These are phyloP conservation scores for Mycena alexandri DNA, from an alignment of 768 basidiomycete species.

Conservation along the genomic window DNA sequence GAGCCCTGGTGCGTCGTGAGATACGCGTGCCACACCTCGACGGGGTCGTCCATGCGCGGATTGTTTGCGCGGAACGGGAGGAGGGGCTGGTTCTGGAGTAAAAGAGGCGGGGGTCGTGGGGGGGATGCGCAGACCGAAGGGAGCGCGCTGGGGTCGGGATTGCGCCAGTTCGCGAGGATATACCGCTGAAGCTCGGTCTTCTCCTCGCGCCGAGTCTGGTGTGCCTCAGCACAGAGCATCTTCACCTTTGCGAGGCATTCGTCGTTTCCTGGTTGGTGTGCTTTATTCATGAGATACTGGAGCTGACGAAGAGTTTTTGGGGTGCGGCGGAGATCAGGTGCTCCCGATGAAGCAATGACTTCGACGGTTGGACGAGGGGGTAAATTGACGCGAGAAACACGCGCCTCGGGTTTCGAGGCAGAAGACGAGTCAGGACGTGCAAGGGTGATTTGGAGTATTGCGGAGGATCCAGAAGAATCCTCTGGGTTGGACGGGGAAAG, in stretches of 20 bases:
- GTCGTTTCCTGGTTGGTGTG: conserved; percentile 58
- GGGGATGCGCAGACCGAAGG: conserved; percentile 34
- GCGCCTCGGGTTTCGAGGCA: neutral
- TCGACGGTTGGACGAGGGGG: conserved; percentile 31
- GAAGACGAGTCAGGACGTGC: neutral
- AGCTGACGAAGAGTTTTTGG: conserved; percentile 55
- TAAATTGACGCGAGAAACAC: neutral
- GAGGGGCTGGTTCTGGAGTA: conserved; percentile 22
- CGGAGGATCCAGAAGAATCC: conserved; percentile 4
- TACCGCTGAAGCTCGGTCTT: conserved; percentile 60
- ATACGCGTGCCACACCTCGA: conserved; percentile 61
- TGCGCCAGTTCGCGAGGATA: conserved; percentile 59
- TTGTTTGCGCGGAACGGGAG: conserved; percentile 50
- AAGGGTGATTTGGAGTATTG: conserved; percentile 3
- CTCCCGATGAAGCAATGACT: conserved; percentile 31
- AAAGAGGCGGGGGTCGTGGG: conserved; percentile 19
- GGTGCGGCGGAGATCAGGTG: conserved; percentile 17
- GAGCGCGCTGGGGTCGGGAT: conserved; percentile 50
- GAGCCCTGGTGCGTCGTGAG: conserved; percentile 58
- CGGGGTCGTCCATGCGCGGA: conserved; percentile 61
- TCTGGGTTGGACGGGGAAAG: conserved; percentile 2
- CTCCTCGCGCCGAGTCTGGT: conserved; percentile 56
- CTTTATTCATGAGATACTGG: conserved; percentile 56
- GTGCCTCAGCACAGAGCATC: conserved; percentile 59
- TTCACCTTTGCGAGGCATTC: conserved; percentile 57